Evolutionary conservation across 2,329 filamentous ascomycete species (phyloP), one percentile per base, ranked within the genome.

Genomic region (Diaporthe vaccinii): DNA sequence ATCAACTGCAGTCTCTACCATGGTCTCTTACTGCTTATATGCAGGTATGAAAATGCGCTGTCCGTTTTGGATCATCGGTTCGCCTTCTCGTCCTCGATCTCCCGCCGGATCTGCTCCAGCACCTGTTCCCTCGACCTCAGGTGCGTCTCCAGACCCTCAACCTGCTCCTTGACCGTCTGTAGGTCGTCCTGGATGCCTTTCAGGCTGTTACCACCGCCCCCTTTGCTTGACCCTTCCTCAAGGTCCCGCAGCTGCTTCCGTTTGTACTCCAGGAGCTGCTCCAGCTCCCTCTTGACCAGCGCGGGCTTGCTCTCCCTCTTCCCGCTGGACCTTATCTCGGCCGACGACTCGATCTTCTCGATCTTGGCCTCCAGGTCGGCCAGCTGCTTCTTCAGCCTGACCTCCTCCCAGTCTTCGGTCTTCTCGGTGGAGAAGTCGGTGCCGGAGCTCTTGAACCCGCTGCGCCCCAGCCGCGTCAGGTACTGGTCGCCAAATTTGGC

Each of bases 401-500:
- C 97, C 84, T 98, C 97, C 84, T 99, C 97, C 95, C 97, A 98
- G 83, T 99, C 97, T 80, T 97, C 96, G 76, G 94, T 94, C 82
- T 95, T 94, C 77, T 94, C 93, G 51, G 90, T 89, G 75, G 92
- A 93, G 83, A 98, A 98, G 86, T 99, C 96, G 1, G 97, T 99
- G 36, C 97, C 97, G 55, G 93, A 88, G 12, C 94, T 91, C 82
- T 94, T 93, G 85, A 97, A 96, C 75, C 91, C 93, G 79, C 93
- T 92, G 81, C 96, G 93, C 71, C 97, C 97, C 53, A 99, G 89
- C 17, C 97, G 93, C 76, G 94, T 97, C 74, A 99, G 91, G 85
- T 98, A 99, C 78, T 98, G 94, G 84, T 99, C 97, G 78, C 97
- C 97, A 82, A 99, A 99, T 86, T 98, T 98, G 80, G 95, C 93